A percentile compares a stretch with the other conserved stretches of the same genome.
Evolutionary conservation across 495 filamentous ascomycete species (phyloP).

Genomic region (Daldinia grandis): DNA sequence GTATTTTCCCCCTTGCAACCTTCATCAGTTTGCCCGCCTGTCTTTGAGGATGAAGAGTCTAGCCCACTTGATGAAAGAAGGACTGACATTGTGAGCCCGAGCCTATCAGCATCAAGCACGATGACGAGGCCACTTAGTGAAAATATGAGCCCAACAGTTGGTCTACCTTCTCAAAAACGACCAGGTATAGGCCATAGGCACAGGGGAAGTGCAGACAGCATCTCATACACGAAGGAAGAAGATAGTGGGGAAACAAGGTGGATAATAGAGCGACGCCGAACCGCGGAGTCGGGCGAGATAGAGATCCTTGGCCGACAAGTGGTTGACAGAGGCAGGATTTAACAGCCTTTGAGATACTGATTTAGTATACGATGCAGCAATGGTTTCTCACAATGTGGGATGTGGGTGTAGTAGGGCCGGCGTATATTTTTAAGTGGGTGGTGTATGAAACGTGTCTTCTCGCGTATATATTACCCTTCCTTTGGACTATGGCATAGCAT

Average conservation of each 20-base stretch:
- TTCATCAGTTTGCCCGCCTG: constrained; percentile 47
- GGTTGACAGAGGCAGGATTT: constrained; percentile 41
- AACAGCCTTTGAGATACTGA: constrained; percentile 20
- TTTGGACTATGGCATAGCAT: constrained; percentile 19
- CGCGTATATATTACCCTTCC: constrained; percentile 11
- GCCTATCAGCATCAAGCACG: constrained; percentile 24
- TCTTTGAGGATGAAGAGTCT: constrained; percentile 51
- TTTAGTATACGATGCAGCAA: neutral
- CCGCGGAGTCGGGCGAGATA: constrained; percentile 61
- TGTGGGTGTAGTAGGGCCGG: neutral
- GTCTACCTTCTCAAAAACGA: constrained; percentile 32
- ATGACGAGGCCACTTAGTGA: constrained; percentile 23
- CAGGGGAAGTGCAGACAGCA: constrained; percentile 62
- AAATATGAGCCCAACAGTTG: constrained; percentile 26
- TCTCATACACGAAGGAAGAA: constrained; percentile 64
- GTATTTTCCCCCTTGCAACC: constrained; percentile 41
- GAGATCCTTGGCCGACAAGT: constrained; percentile 49
- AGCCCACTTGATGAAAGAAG: constrained; percentile 25
- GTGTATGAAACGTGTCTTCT: neutral
- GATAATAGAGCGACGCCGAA: constrained; percentile 65
- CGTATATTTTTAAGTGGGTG: neutral
- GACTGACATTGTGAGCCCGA: neutral
- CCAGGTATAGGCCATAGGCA: constrained; percentile 55
- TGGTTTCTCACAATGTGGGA: neutral
- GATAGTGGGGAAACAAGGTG: constrained; percentile 60